Conservation (phyloP, 2,329 filamentous ascomycete genomes). For the Stachybotrys echinatus region DNA sequence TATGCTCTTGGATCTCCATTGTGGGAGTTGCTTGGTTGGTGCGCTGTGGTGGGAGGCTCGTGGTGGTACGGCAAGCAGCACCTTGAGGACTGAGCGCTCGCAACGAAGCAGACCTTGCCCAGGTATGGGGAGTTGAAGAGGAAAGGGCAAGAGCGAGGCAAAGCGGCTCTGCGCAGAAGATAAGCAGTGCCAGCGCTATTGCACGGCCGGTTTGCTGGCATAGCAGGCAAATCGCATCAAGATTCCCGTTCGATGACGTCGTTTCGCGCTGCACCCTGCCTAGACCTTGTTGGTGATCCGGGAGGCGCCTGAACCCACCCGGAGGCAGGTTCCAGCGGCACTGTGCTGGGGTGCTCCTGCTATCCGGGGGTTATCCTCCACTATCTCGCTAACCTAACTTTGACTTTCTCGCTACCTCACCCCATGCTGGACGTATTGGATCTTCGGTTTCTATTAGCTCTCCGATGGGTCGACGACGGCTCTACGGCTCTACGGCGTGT, state of each 20-base stretch:
- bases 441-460: too few relatives aligned
- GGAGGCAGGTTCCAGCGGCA: not conserved
- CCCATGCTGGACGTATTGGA: too few relatives aligned
- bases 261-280: not conserved
- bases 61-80: not conserved
- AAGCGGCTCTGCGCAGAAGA: not conserved
- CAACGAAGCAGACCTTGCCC: not conserved
- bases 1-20: constrained; percentile 36
- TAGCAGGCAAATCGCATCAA: not conserved
- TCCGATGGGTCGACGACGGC: too few relatives aligned
- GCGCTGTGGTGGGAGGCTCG: not conserved
- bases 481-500: too few relatives aligned
- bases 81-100: not conserved
- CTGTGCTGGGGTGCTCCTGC: too few relatives aligned
- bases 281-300: not conserved
- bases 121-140: not conserved
- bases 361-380: too few relatives aligned
- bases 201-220: not conserved
- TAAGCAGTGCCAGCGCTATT: not conserved
- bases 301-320: not conserved
- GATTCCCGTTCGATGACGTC: not conserved
- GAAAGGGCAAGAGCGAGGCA: not conserved
- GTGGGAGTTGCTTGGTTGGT: constrained; percentile 3
- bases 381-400: too few relatives aligned
- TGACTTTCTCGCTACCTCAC: too few relatives aligned